Conservation (phyloP, 192 early-diverging fungal species). For the Bifiguratus adelaidae region DNA sequence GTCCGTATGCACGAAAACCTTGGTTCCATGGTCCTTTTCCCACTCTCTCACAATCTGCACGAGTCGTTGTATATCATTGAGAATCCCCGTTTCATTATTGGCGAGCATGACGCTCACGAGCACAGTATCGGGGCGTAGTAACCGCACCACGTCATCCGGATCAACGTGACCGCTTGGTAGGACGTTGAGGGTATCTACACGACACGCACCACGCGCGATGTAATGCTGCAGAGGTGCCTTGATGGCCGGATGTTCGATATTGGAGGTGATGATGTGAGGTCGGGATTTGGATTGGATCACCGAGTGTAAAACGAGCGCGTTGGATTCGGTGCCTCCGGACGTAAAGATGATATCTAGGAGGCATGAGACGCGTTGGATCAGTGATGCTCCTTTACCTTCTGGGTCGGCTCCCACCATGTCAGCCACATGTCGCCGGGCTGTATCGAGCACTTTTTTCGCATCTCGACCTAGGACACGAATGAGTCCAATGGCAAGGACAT, state of each 20-base stretch:
- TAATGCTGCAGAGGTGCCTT: neutral
- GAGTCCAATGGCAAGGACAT: neutral
- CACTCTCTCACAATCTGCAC: neutral
- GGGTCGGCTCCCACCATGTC: neutral
- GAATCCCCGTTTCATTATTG: neutral
- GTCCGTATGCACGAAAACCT: neutral
- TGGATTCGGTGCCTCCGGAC: slow-evolving; percentile 1
- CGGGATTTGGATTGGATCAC: neutral
- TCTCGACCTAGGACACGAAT: neutral
- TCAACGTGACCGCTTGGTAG: neutral
- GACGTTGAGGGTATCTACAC: neutral
- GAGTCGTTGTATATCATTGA: neutral
- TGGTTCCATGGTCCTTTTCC: neutral
- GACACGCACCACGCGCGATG: neutral
- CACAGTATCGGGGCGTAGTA: neutral
- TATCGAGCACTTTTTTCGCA: neutral
- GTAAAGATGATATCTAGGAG: neutral
- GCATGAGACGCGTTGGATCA: neutral
- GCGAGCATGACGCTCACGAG: slow-evolving; percentile 1
- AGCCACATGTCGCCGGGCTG: neutral
- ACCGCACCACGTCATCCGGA: neutral
- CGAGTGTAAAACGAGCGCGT: neutral
- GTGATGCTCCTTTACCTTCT: neutral
- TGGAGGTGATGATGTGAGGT: neutral
- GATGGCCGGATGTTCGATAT: neutral